Evolutionary conservation across 192 early-diverging fungal species (phyloP), one percentile per base, ranked within the genome.

Genomic region (Coemansia sp.): DNA sequence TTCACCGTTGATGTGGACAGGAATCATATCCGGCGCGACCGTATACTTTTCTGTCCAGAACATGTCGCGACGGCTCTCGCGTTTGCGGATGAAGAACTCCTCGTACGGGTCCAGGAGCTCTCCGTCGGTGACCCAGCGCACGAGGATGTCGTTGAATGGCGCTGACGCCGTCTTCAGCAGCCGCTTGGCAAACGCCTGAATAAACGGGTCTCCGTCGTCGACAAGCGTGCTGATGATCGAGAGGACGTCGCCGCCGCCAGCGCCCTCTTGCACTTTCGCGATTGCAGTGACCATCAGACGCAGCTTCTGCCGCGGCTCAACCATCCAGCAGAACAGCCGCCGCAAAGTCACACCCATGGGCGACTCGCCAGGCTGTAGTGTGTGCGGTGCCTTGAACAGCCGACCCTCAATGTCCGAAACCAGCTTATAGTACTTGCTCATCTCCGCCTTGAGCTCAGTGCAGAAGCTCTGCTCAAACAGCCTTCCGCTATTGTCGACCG

Each of bases 141-240:
- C 85, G 18, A 99, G 83, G 84, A 94, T 95, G 58, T 87, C 86
- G 70, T 88, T 95, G 71, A 99, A 97, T n/a, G 97, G 97, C 35
- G 78, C 81, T 0, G 94, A 70, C 53, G 91, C 90, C 48, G 88
- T 83, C 66, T 86, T 86, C 39, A 98, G 77, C 61, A 96, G 84
- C 26, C 87, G 71, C 39, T 86, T 78, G 12, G 94, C 87, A 73
- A 94, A 94, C 23, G 86, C 48, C 63, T 90, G 86, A 58, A 93
- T 87, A 29, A 93, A 88, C 13, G 97, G 94, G 68, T 99, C 95
- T 0, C 97, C 97, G 71, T 99, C 92, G 58, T 93, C 87, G 6
- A 85, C 89, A 48, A 93, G 91, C 37, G 84, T 87, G 70, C 95
- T 89, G 33, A 99, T 88, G 9, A 77, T 84, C 6, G 92, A 89